Conservation (phyloP, 2,329 filamentous ascomycete species). For the Incumbomyces delicatus region DNA sequence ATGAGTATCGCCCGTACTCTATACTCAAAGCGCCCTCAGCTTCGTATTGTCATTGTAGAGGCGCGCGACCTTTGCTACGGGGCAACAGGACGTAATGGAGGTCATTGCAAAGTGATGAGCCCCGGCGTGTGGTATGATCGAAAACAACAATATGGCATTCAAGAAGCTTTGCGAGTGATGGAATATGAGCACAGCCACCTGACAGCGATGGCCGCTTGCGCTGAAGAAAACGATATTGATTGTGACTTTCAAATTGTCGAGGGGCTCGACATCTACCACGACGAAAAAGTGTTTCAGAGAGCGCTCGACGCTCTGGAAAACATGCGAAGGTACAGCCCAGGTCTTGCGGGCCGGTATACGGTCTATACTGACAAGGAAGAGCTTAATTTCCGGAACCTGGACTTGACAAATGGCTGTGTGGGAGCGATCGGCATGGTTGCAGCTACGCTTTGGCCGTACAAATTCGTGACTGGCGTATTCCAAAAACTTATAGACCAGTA, state of each 20-base stretch:
- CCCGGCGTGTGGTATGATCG: background rate
- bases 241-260: slow-evolving; percentile 31
- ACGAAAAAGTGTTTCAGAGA: slow-evolving; percentile 16
- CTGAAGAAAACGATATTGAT: slow-evolving; percentile 30
- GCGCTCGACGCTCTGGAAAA: slow-evolving; percentile 19
- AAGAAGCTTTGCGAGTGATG: background rate
- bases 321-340: slow-evolving; percentile 20
- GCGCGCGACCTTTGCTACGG: slow-evolving; percentile 25
- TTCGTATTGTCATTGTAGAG: slow-evolving; percentile 23
- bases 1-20: slow-evolving; percentile 18
- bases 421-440: slow-evolving; percentile 23
- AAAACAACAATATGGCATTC: background rate
- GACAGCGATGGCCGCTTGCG: background rate
- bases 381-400: slow-evolving; percentile 19
- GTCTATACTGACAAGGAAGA: background rate
- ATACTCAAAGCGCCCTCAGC: background rate
- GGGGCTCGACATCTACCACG: slow-evolving; percentile 28
- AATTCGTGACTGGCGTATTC: slow-evolving; percentile 23
- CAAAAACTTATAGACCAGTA: slow-evolving; percentile 30
- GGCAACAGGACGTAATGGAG: slow-evolving; percentile 28
- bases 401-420: slow-evolving; percentile 9
- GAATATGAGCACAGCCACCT: background rate
- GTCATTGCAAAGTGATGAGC: slow-evolving; percentile 13
- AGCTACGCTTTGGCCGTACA: slow-evolving; percentile 27
- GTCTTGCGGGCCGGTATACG: background rate